A percentile compares a stretch with the other conserved stretches of the same genome.
phyloP scores from a whole-genome alignment of 352 stramenopile genomes.

The Aphanomyces euteiches region DNA sequence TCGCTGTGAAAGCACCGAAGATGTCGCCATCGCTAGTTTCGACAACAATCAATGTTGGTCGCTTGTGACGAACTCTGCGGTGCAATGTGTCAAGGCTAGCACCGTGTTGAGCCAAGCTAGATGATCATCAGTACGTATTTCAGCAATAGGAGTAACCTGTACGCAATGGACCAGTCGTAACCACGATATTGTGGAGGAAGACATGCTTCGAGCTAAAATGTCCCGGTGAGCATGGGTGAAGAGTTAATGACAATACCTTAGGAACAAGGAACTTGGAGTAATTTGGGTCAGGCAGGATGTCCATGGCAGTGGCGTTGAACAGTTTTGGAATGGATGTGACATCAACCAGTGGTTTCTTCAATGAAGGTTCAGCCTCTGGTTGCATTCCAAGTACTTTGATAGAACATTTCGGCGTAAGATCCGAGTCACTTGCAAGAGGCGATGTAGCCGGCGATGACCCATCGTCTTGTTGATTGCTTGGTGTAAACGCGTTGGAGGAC shows the following conservation, averaged over 20 bases:
- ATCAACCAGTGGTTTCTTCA: conserved; percentile 37
- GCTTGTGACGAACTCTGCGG: conserved; percentile 40
- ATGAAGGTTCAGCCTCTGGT: background rate
- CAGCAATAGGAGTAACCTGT: conserved; percentile 12
- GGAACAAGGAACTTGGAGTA: conserved; percentile 48
- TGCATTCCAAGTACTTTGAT: background rate
- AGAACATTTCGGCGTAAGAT: background rate
- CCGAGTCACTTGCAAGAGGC: background rate
- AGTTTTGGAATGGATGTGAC: conserved; percentile 43
- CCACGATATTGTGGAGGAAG: conserved; percentile 46
- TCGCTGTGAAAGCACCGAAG: conserved; percentile 57
- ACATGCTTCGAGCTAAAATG: conserved; percentile 46
- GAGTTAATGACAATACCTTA: conserved; percentile 16
- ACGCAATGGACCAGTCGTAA: conserved; percentile 55
- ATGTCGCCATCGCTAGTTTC: conserved; percentile 60
- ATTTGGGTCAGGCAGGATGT: conserved; percentile 45
- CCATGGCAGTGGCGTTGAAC: conserved; percentile 42
- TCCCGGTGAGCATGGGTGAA: background rate
- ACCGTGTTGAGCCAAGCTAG: conserved; percentile 61
- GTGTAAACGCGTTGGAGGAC: too few relatives aligned
- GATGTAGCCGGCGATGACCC: background rate
- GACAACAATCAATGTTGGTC: conserved; percentile 52
- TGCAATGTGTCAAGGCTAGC: conserved; percentile 62
- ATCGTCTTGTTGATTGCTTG: conserved; percentile 4
- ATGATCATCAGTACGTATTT: conserved; percentile 36